phyloP scores from a whole-genome alignment of 805 yeast genomes.

The Grigorovia jiainica region DNA sequence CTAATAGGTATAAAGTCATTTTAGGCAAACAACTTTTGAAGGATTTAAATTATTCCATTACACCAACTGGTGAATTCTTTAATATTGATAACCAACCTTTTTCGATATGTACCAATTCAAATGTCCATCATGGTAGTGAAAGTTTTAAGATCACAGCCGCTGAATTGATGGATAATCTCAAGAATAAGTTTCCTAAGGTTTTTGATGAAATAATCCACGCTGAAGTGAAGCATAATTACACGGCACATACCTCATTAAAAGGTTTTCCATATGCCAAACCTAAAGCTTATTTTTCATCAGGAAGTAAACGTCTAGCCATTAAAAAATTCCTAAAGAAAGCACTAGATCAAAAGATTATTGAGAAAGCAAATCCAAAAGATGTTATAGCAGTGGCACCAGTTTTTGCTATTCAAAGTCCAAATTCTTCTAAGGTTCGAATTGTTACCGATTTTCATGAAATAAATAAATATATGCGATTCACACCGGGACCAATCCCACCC shows the following conservation, averaged over 20 bases:
- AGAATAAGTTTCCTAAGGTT: background rate
- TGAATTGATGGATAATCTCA: background rate
- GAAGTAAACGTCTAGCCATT: background rate
- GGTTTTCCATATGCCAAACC: constrained; percentile 2
- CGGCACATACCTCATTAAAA: background rate
- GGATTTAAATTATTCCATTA: background rate
- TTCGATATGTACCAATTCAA: too few species aligned
- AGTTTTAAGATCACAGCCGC: background rate
- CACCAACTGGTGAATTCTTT: background rate
- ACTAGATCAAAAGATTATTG: background rate
- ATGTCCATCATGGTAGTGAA: too few species aligned
- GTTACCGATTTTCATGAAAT: constrained; percentile 4
- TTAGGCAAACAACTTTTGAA: constrained; percentile 1
- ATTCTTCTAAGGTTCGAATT: constrained; percentile 1
- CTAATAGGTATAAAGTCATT: background rate
- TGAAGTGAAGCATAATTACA: background rate
- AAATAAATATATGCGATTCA: constrained; percentile 2
- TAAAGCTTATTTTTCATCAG: constrained; percentile 4
- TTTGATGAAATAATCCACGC: background rate
- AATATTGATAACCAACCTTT: background rate
- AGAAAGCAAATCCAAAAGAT: background rate
- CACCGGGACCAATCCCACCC: constrained; percentile 5
- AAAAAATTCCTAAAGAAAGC: constrained; percentile 1
- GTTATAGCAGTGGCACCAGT: constrained; percentile 4
- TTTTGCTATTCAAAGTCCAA: constrained; percentile 2